phyloP scores from a whole-genome alignment of 2,329 filamentous ascomycete species.

The Hypoxylon sp. region DNA sequence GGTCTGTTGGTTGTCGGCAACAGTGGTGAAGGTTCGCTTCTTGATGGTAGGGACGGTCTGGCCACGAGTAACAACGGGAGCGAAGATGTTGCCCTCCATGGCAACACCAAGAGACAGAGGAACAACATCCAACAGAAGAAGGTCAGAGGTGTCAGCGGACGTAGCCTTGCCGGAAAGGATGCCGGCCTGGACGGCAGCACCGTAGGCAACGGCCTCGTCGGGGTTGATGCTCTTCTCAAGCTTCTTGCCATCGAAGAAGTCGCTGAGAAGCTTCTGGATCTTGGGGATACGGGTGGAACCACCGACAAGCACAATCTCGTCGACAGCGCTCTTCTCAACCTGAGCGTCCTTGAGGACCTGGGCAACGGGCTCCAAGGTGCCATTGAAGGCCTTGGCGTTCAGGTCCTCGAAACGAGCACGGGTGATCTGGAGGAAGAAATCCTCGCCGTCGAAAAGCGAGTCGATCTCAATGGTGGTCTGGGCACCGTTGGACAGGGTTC shows the following conservation, averaged over 20 bases:
- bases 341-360: conserved; percentile 95
- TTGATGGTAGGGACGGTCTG: conserved; percentile 84
- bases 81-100: conserved; percentile 99
- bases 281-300: conserved; percentile 98
- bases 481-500: conserved; percentile 96
- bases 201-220: conserved; percentile 98
- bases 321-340: conserved; percentile 90
- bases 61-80: conserved; percentile 88
- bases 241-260: conserved; percentile 99
- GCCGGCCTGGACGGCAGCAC: conserved; percentile 98
- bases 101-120: conserved; percentile 98
- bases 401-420: conserved; percentile 99
- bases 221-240: conserved; percentile 99
- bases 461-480: conserved; percentile 99
- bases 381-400: conserved; percentile 94
- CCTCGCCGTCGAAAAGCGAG: conserved; percentile 97
- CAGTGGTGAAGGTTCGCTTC: conserved; percentile 90
- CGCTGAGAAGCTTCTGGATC: conserved; percentile 98
- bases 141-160: conserved; percentile 92
- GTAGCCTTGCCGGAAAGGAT: conserved; percentile 98
- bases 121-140: conserved; percentile 95
- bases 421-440: conserved; percentile 97
- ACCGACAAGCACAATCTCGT: conserved; percentile 99
- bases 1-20: conserved; percentile 81
- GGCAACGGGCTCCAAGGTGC: conserved; percentile 94